Conservation (phyloP, 495 filamentous ascomycete species). For the Parachaetomium inaequale region DNA sequence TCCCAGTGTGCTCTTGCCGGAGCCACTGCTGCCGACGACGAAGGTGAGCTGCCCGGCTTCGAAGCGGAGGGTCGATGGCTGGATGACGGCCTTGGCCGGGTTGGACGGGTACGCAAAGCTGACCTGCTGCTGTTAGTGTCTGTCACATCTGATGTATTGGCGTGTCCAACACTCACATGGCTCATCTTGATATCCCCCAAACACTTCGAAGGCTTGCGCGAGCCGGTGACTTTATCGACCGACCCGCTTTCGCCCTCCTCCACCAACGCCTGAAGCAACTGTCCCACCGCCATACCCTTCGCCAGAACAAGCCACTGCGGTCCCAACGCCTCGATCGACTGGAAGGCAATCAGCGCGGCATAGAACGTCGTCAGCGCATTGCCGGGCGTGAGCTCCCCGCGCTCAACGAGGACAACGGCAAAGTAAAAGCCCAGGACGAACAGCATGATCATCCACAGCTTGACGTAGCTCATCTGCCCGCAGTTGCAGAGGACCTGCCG, state of each 20-base stretch:
- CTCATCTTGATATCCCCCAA: constrained; percentile 65
- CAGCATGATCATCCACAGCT: constrained; percentile 70
- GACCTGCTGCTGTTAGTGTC: constrained; percentile 48
- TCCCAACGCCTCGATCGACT: constrained; percentile 67
- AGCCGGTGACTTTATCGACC: constrained; percentile 28
- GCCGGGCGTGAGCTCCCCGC: constrained; percentile 52
- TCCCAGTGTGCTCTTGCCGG: constrained; percentile 86
- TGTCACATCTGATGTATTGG: not conserved
- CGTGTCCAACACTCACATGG: constrained; percentile 51
- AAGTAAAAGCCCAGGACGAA: constrained; percentile 95
- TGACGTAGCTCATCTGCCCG: constrained; percentile 65
- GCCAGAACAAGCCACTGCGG: constrained; percentile 71
- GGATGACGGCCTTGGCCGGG: constrained; percentile 57
- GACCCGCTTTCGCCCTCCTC: constrained; percentile 16
- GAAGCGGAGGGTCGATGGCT: constrained; percentile 59
- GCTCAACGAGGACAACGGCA: constrained; percentile 62
- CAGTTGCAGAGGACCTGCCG: constrained; percentile 65
- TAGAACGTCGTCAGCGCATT: constrained; percentile 83
- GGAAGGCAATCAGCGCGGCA: constrained; percentile 69
- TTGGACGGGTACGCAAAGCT: constrained; percentile 83
- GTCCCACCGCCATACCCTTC: constrained; percentile 74
- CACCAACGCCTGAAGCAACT: constrained; percentile 50
- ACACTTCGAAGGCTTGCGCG: constrained; percentile 36
- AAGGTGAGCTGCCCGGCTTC: constrained; percentile 71
- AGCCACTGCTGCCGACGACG: constrained; percentile 81